Evolutionary conservation across 225 moss, liverwort and hornwort species (phyloP).

Genomic region (Thuidium tamariscinum): DNA sequence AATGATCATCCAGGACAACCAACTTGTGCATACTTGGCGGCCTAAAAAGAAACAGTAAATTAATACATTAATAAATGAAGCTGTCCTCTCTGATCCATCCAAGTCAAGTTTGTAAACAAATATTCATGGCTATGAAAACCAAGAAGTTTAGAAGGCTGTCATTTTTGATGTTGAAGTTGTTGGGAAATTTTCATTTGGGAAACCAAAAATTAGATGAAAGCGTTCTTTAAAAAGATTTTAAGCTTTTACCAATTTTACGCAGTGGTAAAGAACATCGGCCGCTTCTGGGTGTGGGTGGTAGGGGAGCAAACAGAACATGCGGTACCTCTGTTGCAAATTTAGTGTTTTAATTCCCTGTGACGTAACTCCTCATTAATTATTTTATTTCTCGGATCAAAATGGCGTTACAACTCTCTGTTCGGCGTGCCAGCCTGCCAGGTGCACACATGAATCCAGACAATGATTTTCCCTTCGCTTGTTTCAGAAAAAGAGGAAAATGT

Average conservation of each 20-base stretch:
- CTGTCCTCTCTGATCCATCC: neutral
- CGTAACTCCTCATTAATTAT: neutral
- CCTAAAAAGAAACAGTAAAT: neutral
- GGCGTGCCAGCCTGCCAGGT: too few relatives aligned
- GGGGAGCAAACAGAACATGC: neutral
- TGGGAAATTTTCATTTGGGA: neutral
- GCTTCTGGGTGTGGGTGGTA: neutral
- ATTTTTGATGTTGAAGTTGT: too few relatives aligned
- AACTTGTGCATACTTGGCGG: neutral
- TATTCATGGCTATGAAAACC: neutral
- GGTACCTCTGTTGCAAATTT: neutral
- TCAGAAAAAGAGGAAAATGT: neutral
- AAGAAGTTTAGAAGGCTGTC: neutral
- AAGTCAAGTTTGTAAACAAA: neutral
- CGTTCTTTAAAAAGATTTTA: neutral
- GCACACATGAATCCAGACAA: neutral
- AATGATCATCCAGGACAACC: neutral
- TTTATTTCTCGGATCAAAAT: neutral
- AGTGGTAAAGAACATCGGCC: neutral
- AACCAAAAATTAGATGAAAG: neutral
- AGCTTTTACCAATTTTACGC: too few relatives aligned
- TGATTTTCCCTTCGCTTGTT: neutral
- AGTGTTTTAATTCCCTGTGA: neutral
- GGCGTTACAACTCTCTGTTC: neutral
- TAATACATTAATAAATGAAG: too few relatives aligned